Conservation (phyloP, 73 alveolate genomes). For the Paramecium primaurelia region DNA sequence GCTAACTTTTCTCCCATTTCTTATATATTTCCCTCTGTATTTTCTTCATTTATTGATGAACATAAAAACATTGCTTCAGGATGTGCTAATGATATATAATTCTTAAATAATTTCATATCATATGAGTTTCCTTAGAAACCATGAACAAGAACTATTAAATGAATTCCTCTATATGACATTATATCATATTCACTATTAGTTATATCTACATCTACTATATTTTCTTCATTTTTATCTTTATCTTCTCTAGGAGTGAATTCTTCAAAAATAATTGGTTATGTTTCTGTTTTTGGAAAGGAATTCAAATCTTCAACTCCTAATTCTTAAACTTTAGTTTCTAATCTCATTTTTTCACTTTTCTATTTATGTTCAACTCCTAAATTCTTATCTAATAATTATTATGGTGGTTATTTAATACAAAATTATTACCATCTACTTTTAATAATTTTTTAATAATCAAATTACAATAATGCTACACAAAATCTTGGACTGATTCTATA, state of each 20-base stretch:
- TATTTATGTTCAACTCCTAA: not conserved
- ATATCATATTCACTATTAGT: constrained; percentile 61
- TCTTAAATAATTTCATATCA: constrained; percentile 92
- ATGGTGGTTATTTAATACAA: not conserved
- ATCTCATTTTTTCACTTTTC: not conserved
- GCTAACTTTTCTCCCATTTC: constrained; percentile 96
- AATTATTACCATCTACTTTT: constrained; percentile 41
- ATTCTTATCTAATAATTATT: not conserved
- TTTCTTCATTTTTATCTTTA: constrained; percentile 73
- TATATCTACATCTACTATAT: constrained; percentile 47
- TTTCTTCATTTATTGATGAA: constrained; percentile 90
- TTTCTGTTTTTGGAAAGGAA: constrained; percentile 63
- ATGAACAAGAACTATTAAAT: constrained; percentile 94
- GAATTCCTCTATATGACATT: constrained; percentile 83
- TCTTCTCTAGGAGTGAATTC: constrained; percentile 74
- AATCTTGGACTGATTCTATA: constrained; percentile 54
- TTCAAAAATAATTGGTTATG: constrained; percentile 76
- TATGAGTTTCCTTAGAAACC: constrained; percentile 98
- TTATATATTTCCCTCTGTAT: constrained; percentile 91
- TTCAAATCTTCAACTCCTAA: not conserved
- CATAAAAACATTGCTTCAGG: constrained; percentile 95
- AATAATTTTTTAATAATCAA: constrained; percentile 27
- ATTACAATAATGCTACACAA: constrained; percentile 51
- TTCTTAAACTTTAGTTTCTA: not conserved
- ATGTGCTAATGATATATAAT: constrained; percentile 87